These are phyloP conservation scores for Mycosarcoma maydis DNA, from an alignment of 1,284 basidiomycete genomes.

Conservation along the genomic window DNA sequence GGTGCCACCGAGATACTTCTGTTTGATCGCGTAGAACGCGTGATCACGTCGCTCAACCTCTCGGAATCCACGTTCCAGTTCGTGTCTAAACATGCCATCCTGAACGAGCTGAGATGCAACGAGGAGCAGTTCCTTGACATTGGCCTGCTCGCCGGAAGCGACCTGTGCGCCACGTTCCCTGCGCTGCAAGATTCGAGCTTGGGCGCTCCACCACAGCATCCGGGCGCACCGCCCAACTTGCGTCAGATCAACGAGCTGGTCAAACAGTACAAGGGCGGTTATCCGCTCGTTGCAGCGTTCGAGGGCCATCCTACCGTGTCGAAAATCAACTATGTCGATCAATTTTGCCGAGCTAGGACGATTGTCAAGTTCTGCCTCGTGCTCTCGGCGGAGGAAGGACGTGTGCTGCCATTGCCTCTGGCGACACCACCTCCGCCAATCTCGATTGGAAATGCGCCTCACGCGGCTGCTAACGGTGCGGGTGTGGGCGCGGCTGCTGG, in stretches of 20 bases:
- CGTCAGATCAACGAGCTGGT: constrained; percentile 69
- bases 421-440: constrained; percentile 72
- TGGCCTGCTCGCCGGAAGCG: constrained; percentile 88
- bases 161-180: constrained; percentile 85
- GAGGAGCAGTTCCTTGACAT: constrained; percentile 96
- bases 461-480: constrained; percentile 31
- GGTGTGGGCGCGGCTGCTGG: constrained; percentile 70
- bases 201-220: constrained; percentile 35
- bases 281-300: constrained; percentile 54
- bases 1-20: constrained; percentile 89
- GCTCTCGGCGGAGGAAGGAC: constrained; percentile 84
- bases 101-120: constrained; percentile 78
- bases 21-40: constrained; percentile 84
- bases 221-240: constrained; percentile 48
- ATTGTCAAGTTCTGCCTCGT: constrained; percentile 94
- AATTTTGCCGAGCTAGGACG: constrained; percentile 86
- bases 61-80: constrained; percentile 74
- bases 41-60: constrained; percentile 81
- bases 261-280: constrained; percentile 58
- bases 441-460: constrained; percentile 9
- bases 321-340: constrained; percentile 80
- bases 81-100: constrained; percentile 80
- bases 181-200: constrained; percentile 71
- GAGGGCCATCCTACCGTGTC: constrained; percentile 76
- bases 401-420: constrained; percentile 85